phyloP scores from a whole-genome alignment of 1,284 basidiomycete species.

The Sporisorium iseilematis-ciliati region DNA sequence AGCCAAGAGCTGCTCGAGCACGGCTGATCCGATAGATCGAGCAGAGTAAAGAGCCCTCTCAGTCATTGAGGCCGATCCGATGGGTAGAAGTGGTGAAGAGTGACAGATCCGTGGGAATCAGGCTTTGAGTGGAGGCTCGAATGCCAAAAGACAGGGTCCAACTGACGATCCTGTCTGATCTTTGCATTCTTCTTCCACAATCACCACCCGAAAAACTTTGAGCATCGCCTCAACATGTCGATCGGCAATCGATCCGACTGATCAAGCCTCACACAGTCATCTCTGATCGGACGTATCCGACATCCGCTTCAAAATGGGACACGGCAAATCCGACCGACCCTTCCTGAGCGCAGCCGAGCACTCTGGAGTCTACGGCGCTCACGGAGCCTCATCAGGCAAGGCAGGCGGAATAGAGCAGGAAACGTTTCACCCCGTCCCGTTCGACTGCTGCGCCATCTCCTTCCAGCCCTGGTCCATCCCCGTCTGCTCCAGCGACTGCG shows the following conservation, averaged over 20 bases:
- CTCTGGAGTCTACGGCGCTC: constrained; percentile 60
- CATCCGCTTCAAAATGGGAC: constrained; percentile 47
- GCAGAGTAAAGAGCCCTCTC: not conserved
- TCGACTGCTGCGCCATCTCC: constrained; percentile 91
- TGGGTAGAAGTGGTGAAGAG: too few species aligned
- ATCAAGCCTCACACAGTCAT: too few species aligned
- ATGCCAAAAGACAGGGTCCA: too few species aligned
- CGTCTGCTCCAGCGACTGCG: constrained; percentile 82
- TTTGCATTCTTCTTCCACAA: too few species aligned
- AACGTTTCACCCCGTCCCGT: constrained; percentile 75
- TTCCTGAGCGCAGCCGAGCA: constrained; percentile 63
- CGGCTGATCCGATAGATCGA: not conserved
- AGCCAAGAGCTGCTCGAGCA: not conserved
- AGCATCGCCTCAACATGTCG: too few species aligned
- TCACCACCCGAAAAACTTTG: too few species aligned
- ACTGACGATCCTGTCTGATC: too few species aligned
- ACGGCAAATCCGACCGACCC: constrained; percentile 63
- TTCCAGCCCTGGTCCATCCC: constrained; percentile 91
- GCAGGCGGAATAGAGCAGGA: constrained; percentile 72
- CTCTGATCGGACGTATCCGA: too few species aligned
- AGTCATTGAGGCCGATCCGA: not conserved
- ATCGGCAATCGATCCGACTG: not conserved
- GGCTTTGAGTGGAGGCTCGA: too few species aligned
- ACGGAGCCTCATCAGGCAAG: constrained; percentile 54
- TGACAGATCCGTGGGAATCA: too few species aligned